Evolutionary conservation across 768 basidiomycete genomes (phyloP).

Genomic region (Mrakia hoshinonis): DNA sequence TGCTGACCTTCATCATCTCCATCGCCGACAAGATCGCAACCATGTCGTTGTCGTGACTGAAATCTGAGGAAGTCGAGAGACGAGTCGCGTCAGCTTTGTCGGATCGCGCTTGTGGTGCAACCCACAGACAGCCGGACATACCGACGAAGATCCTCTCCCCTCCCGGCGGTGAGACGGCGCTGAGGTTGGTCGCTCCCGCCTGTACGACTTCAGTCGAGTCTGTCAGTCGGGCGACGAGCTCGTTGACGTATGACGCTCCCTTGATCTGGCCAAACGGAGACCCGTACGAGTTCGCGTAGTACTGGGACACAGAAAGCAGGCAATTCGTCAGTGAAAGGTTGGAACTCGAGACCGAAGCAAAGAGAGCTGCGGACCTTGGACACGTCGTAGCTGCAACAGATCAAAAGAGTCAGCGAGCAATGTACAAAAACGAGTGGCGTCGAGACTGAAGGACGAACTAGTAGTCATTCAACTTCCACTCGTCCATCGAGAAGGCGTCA

Average conservation of each 20-base stretch:
- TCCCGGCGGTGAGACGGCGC: background rate
- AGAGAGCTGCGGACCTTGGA: conserved; percentile 7
- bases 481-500: background rate
- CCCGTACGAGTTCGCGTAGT: conserved; percentile 3
- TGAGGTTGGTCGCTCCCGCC: conserved; percentile 11
- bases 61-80: background rate
- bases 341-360: background rate
- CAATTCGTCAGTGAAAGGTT: background rate
- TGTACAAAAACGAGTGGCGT: background rate
- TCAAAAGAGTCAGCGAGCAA: background rate
- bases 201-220: background rate
- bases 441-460: background rate
- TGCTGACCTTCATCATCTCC: background rate
- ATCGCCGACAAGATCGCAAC: conserved; percentile 8
- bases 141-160: conserved; percentile 4
- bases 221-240: conserved; percentile 19
- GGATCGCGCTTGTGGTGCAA: background rate
- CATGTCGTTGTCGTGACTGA: conserved; percentile 15
- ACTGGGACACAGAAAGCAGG: background rate
- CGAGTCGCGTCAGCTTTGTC: background rate
- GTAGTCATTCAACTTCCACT: conserved; percentile 21
- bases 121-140: background rate
- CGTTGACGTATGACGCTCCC: conserved; percentile 19
- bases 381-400: conserved; percentile 10
- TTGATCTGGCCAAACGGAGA: background rate